Percentiles rank a stretch among this genome's conserved stretches.
These are phyloP conservation scores for Ogataea methylovora DNA, from an alignment of 805 yeast genomes.

Conservation along the genomic window DNA sequence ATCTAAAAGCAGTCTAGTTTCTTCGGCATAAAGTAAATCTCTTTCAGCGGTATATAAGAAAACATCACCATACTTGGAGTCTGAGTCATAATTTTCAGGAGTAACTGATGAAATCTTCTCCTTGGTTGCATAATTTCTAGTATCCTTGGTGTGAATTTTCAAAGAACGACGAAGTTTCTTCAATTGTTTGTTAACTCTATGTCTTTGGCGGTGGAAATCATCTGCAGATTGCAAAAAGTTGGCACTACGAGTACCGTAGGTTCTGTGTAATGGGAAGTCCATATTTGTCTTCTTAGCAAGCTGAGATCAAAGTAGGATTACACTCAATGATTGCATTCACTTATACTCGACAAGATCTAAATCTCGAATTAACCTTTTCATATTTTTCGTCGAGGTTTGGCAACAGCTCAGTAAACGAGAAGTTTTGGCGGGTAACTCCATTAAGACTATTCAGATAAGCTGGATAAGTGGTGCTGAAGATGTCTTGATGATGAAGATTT, in stretches of 20 bases:
- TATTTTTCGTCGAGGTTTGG: too few species aligned
- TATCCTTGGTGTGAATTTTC: constrained; percentile 55
- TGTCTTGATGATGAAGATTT: too few species aligned
- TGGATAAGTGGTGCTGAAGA: too few species aligned
- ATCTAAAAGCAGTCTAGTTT: constrained; percentile 48
- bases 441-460: too few species aligned
- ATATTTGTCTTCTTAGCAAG: too few species aligned
- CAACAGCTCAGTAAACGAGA: too few species aligned
- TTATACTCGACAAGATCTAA: too few species aligned
- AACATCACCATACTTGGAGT: constrained; percentile 48
- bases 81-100: constrained; percentile 40
- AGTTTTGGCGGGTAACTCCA: too few species aligned
- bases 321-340: too few species aligned
- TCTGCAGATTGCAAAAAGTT: constrained; percentile 58
- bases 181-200: constrained; percentile 49
- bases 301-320: too few species aligned
- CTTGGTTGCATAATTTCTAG: constrained; percentile 49
- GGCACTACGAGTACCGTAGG: constrained; percentile 51
- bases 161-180: constrained; percentile 59
- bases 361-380: too few species aligned
- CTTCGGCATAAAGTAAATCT: constrained; percentile 62
- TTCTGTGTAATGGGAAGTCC: constrained; percentile 39
- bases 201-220: constrained; percentile 67
- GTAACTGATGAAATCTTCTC: constrained; percentile 40
- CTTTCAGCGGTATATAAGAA: constrained; percentile 71